phyloP scores from a whole-genome alignment of 148 eudicot species.

The Rhododendron williamsianum region DNA sequence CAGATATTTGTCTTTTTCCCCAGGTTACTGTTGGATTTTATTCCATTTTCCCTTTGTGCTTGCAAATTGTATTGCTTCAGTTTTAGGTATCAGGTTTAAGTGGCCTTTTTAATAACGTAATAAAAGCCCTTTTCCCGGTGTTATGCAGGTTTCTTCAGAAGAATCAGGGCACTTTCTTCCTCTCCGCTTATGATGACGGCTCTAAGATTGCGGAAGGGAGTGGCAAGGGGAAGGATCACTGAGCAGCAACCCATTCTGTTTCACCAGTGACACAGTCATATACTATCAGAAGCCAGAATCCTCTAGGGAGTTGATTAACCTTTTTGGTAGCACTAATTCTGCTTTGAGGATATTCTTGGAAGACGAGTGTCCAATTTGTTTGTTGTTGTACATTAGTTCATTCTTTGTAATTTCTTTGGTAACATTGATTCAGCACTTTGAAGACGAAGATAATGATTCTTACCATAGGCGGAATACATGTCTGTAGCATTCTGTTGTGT shows the following conservation, averaged over 20 bases:
- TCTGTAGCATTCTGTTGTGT: slow-evolving; percentile 6
- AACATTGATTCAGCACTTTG: not conserved
- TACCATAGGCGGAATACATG: not conserved
- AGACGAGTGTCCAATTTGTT: not conserved
- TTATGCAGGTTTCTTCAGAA: slow-evolving; percentile 74
- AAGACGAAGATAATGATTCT: not conserved
- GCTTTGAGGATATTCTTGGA: not conserved
- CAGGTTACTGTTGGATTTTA: not conserved
- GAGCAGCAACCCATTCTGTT: slow-evolving; percentile 19
- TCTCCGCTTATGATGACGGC: slow-evolving; percentile 48
- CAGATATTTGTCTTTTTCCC: not conserved
- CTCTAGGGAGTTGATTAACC: not conserved
- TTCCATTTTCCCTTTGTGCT: not conserved
- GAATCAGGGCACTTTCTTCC: slow-evolving; percentile 66
- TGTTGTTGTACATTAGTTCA: slow-evolving; percentile 18
- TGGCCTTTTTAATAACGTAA: not conserved
- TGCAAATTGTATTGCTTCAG: not conserved
- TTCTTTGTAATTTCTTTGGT: not conserved
- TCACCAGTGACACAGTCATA: slow-evolving; percentile 1
- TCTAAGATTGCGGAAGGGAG: slow-evolving; percentile 46
- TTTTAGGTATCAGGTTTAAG: not conserved
- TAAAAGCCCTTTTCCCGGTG: not conserved
- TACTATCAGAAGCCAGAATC: not conserved
- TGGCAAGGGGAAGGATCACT: slow-evolving; percentile 52
- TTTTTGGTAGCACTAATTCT: not conserved